A percentile compares a stretch with the other conserved stretches of the same genome.
These are phyloP conservation scores for Colletotrichum viniferum DNA, from an alignment of 2,329 filamentous ascomycete species.

Conservation along the genomic window DNA sequence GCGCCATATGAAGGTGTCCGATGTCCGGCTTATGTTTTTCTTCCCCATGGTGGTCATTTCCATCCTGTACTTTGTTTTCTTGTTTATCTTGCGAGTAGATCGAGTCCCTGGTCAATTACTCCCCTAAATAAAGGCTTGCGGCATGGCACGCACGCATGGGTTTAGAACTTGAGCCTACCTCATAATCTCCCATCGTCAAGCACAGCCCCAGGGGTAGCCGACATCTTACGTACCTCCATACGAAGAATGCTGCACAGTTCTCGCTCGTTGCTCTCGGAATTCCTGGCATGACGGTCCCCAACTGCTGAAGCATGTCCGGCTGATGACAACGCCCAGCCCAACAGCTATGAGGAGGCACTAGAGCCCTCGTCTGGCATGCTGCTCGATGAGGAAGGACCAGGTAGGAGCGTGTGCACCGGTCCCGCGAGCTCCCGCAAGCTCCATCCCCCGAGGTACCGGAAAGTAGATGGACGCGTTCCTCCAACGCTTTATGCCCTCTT, in stretches of 20 bases:
- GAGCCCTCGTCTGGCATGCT: not conserved
- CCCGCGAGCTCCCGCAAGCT: not conserved
- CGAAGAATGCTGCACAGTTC: not conserved
- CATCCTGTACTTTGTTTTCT: not conserved
- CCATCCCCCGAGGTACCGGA: not conserved
- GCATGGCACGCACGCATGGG: not conserved
- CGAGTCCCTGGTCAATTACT: not conserved
- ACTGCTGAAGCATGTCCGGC: not conserved
- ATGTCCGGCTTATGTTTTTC: not conserved
- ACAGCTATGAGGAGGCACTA: not conserved
- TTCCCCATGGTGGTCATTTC: not conserved
- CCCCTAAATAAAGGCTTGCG: not conserved
- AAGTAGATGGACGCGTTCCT: not conserved
- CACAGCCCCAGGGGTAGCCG: slow-evolving; percentile 10
- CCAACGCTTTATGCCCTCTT: not conserved
- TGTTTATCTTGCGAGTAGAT: not conserved
- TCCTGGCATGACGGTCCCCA: not conserved
- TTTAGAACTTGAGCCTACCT: not conserved
- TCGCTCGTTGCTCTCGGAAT: not conserved
- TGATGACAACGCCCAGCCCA: not conserved
- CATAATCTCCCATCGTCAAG: slow-evolving; percentile 4
- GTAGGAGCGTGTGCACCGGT: not conserved
- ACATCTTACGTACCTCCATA: not conserved
- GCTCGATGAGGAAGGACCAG: slow-evolving; percentile 7
- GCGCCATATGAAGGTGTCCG: not conserved